Base-by-base conservation (phyloP, 2,329 filamentous ascomycete species). In the Paecilomyces dactylethromorphus region DNA sequence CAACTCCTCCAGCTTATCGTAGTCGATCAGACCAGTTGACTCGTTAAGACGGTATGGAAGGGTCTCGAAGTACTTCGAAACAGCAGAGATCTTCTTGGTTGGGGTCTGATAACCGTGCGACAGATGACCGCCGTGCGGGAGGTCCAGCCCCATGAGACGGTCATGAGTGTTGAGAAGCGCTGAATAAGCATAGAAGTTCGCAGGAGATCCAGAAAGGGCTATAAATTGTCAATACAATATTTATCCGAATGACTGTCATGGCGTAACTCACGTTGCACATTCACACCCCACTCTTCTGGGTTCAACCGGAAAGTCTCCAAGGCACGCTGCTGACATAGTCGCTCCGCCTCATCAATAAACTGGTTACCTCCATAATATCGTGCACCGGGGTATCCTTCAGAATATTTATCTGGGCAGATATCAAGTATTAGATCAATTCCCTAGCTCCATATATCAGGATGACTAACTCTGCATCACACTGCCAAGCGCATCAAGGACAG, bases 51-150 rank as follows among this genome's bases (percentile, higher is more conserved):
- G 88, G 84, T 99, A 99, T 58, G 94, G 94, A 79, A 99, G 88
- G 60, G 94, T 99, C 84, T 99, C 93, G 74, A 97, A 99, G 85
- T 99, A 99, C 71, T 93, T 97, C 45, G 93, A 97, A 69, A 99
- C 89, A 61, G 92, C 92, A 58, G 93, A 97, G 78, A 99, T 99
- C 73, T 99, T 99, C 82, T 90, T 91, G 73, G 88, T 87, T 32
- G 94, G 91, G 33, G 91, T 97, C 81, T 99, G 94, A 81, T 99
- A 99, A 66, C 94, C 94, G 82, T 99, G 94, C 76, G 88, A 92
- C 80, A 97, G 82, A 80, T 97, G 92, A 66, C 92, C 92, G 78
- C 92, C 92, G 75, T 97, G 92, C 64, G 92, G 92, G 58, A 97
- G 86, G 74, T 97, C 92, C 67, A 97, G 83, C 71, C 94, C 94